A percentile compares a stretch with the other conserved stretches of the same genome.
phyloP scores from a whole-genome alignment of 148 eudicot genomes.

The Limonium bicolor region DNA sequence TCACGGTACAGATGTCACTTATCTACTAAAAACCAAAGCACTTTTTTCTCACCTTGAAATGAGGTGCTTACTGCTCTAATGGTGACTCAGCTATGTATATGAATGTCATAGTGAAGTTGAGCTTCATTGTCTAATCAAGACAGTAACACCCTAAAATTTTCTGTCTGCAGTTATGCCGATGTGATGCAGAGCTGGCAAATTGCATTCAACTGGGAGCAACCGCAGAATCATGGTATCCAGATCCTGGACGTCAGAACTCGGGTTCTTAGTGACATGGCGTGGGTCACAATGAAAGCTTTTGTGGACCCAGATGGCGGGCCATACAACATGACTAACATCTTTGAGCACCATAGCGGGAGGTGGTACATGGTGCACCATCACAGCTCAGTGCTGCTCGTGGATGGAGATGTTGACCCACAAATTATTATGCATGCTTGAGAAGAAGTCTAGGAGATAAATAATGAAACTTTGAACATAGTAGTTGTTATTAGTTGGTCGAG shows the following conservation, averaged over 20 bases:
- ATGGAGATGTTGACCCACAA: slow-evolving; percentile 53
- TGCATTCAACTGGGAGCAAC: slow-evolving; percentile 58
- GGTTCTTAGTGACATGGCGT: slow-evolving; percentile 62
- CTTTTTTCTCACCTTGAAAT: too few species aligned
- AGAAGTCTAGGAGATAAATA: slow-evolving; percentile 9
- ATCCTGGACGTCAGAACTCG: slow-evolving; percentile 62
- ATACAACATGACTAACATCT: slow-evolving; percentile 54
- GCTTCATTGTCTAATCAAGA: too few species aligned
- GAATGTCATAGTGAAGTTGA: too few species aligned
- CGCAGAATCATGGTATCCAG: slow-evolving; percentile 44
- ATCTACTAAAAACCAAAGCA: too few species aligned
- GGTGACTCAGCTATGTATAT: too few species aligned
- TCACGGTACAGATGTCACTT: too few species aligned
- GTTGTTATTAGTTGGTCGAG: too few species aligned
- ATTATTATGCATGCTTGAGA: slow-evolving; percentile 28
- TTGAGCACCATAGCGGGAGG: slow-evolving; percentile 59
- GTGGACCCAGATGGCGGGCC: slow-evolving; percentile 36
- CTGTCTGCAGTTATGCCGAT: slow-evolving; percentile 56
- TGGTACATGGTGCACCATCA: slow-evolving; percentile 99
- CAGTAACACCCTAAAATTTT: too few species aligned
- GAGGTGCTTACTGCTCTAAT: too few species aligned
- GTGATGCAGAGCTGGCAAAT: slow-evolving; percentile 81
- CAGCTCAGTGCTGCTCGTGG: slow-evolving; percentile 48
- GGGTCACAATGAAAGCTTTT: slow-evolving; percentile 83
- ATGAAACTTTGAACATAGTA: slow-evolving; percentile 18